Base-by-base conservation (phyloP, 2,329 filamentous ascomycete genomes). In the Apiospora saccharicola region DNA sequence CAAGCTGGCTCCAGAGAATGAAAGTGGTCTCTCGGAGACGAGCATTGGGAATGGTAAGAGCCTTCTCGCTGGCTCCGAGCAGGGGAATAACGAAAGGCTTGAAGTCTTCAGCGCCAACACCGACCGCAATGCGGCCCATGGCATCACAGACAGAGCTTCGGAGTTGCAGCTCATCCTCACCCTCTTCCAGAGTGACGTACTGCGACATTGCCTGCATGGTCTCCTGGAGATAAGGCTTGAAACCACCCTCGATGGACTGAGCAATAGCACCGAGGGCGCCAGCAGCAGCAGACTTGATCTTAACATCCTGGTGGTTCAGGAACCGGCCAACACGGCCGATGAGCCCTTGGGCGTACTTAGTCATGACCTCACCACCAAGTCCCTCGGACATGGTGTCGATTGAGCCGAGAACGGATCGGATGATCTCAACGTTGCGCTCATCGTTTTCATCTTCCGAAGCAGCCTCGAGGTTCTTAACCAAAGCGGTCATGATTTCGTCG, bases 11-110 rank as follows among this genome's bases (percentile, higher is more conserved):
- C 96, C 96, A 99, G 71, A 99, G 89, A 74, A 98, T 97, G 85
- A 98, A 99, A 81, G 94, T 98, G 74, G 95, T 98, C 86, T 99
- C 96, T 83, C 95, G 94, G 70, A 98, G 90, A 72, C 95, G 90
- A 57, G 95, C 93, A 84, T 98, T 95, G 77, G 94, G 95, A 3
- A 99, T 91, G 77, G 93, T 88, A 2, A 98, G 88, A 71, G 93
- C 95, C 83, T 98, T 95, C 83, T 98, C 95, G 76, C 94, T 98
- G 19, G 96, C 93, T 78, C 92, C 89, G 93, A 99, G 98, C 72
- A 98, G 88, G 57, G 94, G 94, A 80, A 93, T 88, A 47, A 98
- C 95, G 80, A 96, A 98, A 19, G 93, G 94, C 85, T 97, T 92
- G 88, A 98, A 98, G 68, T 93, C 88, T 81, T 94, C 89, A 47